Percentiles rank a stretch among this genome's conserved stretches.
phyloP scores from a whole-genome alignment of 192 early-diverging fungal genomes.

The Phlyctochytrium planicorne region DNA sequence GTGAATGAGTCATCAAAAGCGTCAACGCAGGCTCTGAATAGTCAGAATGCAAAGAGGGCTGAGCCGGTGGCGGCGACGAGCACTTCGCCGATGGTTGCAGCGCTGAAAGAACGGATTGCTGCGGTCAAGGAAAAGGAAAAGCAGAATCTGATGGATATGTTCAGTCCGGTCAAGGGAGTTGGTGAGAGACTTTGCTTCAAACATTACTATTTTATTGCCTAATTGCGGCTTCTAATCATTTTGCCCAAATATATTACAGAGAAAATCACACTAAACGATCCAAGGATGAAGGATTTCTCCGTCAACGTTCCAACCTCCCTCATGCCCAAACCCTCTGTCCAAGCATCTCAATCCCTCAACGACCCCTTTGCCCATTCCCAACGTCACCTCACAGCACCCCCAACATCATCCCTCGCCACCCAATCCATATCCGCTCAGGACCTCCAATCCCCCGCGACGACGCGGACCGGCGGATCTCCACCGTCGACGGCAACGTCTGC shows the following conservation, averaged over 20 bases:
- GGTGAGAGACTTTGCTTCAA: slow-evolving; percentile 3
- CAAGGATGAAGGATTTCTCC: not conserved
- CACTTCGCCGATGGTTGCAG: no score
- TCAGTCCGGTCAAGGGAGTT: slow-evolving; percentile 47
- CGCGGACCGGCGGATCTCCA: not conserved
- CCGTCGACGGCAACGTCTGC: not conserved
- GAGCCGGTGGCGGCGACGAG: no score
- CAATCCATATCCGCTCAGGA: not conserved
- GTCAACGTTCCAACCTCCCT: not conserved
- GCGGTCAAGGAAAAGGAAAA: slow-evolving; percentile 25
- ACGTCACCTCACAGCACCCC: not conserved
- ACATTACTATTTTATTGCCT: not conserved
- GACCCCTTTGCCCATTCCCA: not conserved
- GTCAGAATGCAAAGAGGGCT: no score
- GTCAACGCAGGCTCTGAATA: no score
- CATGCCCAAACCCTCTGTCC: not conserved
- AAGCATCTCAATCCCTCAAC: not conserved
- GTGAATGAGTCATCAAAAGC: no score
- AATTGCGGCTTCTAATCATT: no score
- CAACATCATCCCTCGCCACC: not conserved
- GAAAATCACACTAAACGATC: not conserved
- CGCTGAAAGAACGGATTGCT: slow-evolving; percentile 26
- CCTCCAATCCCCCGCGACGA: not conserved
- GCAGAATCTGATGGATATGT: slow-evolving; percentile 45
- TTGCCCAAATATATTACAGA: not conserved